phyloP scores from a whole-genome alignment of 2,329 filamentous ascomycete species.

The Nemania abortiva region DNA sequence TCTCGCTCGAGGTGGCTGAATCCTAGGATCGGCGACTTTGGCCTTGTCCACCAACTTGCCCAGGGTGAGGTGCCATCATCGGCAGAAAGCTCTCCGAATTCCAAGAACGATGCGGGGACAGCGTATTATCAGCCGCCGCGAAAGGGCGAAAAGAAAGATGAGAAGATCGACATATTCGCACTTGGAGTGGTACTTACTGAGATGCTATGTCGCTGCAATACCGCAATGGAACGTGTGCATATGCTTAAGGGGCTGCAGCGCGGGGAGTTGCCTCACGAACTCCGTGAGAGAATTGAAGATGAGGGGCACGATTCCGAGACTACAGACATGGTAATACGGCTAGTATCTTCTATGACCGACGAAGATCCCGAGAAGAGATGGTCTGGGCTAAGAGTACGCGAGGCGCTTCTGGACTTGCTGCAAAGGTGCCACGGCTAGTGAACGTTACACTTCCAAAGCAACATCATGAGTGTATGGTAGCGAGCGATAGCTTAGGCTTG shows the following conservation, averaged over 20 bases:
- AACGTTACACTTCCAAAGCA: not conserved
- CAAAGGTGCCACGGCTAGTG: conserved; percentile 29
- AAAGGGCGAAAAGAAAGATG: conserved; percentile 53
- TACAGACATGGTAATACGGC: conserved; percentile 35
- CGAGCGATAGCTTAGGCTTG: not conserved
- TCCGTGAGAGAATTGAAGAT: conserved; percentile 34
- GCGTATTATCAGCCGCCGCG: conserved; percentile 70
- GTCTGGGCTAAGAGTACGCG: conserved; percentile 42
- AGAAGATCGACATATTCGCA: conserved; percentile 71
- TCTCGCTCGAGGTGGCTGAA: conserved; percentile 58
- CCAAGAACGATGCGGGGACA: conserved; percentile 66
- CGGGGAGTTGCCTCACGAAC: conserved; percentile 40
- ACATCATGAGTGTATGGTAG: not conserved
- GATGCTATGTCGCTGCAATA: conserved; percentile 66
- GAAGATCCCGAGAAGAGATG: conserved; percentile 44
- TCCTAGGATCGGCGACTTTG: conserved; percentile 75
- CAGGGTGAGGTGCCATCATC: conserved; percentile 49
- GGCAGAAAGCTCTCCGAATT: conserved; percentile 9
- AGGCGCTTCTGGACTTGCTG: conserved; percentile 41
- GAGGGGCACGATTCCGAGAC: conserved; percentile 43
- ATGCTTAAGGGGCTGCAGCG: conserved; percentile 47
- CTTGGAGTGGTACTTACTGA: conserved; percentile 72
- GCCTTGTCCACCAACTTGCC: conserved; percentile 68
- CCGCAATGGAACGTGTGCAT: conserved; percentile 61
- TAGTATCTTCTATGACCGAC: conserved; percentile 46